Evolutionary conservation across 1,284 basidiomycete genomes (phyloP), one percentile per base, ranked within the genome.

Genomic region (Trichosporon sp.): DNA sequence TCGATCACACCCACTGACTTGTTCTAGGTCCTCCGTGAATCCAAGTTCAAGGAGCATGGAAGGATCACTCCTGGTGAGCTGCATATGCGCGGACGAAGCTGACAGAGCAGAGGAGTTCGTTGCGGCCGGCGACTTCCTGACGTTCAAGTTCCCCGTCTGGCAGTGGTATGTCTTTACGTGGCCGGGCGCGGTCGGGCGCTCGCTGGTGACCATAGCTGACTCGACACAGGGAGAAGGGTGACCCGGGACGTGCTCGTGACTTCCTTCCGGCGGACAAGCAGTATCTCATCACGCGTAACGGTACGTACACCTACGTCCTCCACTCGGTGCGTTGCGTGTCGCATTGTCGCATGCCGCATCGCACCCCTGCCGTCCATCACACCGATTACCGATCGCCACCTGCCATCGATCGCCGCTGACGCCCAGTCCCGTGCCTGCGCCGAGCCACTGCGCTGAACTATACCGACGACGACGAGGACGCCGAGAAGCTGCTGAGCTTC

Each of bases 31-130:
- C 88, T 99, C 77, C 92, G 92, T 80, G 96, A 99, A 86, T 95
- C 92, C 86, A 98, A 98, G 84, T 99, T 99, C 88, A 98, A 97
- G 84, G 96, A 99, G 84, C 94, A 98, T 81, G 96, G 96, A 11
- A 88, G 96, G 69, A 96, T 97, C 80, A 98, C 93, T 16, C 96
- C 95, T 74, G 95, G 94, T 96, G 74, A 67, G 90, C 83, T 31
- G 4, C 6, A 19, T 5, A 38, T 11, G 56, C 10, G 19, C 6
- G n/a, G 31, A 4, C 54, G 21, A 10, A 40, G 21, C n/a, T 66
- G 69, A 38, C 70, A 3, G 35, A 10, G 8, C 82, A 93, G 95
- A 97, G 89, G 95, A 97, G 85, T 97, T 97, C 80, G 93, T 96
- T 40, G 93, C 92, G 40, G 94, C 95, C 2, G 94, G 95, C 68